Evolutionary conservation across 257 asterid species (phyloP).

Genomic region (Perilla frutescens): DNA sequence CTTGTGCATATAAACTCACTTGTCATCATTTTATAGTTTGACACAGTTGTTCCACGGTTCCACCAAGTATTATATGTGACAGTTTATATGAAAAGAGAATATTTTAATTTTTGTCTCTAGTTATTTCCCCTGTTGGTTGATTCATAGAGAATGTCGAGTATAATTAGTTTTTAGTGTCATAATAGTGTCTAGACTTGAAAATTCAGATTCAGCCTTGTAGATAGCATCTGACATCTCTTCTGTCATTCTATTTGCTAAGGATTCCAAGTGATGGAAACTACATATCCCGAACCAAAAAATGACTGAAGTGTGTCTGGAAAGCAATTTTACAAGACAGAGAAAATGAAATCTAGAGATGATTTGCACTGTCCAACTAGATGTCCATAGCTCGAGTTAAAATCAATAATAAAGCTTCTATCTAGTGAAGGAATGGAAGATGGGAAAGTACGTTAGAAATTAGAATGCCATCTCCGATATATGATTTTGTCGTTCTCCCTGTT

Average conservation of each 20-base stretch:
- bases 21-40: background rate
- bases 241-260: background rate
- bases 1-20: background rate
- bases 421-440: background rate
- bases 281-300: background rate
- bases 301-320: background rate
- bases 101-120: background rate
- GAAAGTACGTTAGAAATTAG: background rate
- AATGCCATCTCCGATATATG: background rate
- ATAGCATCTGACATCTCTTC: no score
- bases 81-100: background rate
- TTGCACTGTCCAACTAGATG: background rate
- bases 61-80: background rate
- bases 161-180: background rate
- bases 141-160: background rate
- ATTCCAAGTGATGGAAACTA: background rate
- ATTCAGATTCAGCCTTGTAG: background rate
- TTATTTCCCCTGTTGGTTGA: background rate
- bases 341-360: background rate
- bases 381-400: constrained; percentile 7
- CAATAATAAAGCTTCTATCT: background rate
- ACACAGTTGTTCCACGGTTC: background rate
- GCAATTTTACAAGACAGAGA: background rate
- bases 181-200: background rate
- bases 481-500: background rate